Conservation (phyloP, 306 rosid genomes). For the Lablab purpureus region DNA sequence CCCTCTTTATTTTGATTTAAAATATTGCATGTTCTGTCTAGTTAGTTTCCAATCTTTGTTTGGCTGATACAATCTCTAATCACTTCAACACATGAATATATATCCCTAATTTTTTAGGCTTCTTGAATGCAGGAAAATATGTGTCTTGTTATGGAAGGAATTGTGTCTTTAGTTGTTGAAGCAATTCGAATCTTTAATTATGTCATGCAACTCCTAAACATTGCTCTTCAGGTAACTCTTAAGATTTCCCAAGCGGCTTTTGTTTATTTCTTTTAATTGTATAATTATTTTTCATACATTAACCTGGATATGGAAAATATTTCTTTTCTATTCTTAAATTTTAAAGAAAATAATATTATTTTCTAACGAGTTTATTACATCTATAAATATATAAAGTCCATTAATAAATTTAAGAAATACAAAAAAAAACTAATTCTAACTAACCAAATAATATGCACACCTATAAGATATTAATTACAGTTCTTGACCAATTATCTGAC, state of each 20-base stretch:
- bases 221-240: slow-evolving; percentile 76
- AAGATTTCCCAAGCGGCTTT: background rate
- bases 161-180: slow-evolving; percentile 58
- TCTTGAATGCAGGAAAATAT: slow-evolving; percentile 53
- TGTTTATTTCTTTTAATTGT: background rate
- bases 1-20: slow-evolving; percentile 20
- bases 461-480: no score
- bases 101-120: slow-evolving; percentile 6
- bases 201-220: slow-evolving; percentile 63
- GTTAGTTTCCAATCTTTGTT: slow-evolving; percentile 22
- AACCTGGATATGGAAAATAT: no score
- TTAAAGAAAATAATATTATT: no score
- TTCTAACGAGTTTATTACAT: no score
- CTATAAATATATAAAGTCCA: no score
- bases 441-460: background rate
- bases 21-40: slow-evolving; percentile 25
- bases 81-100: slow-evolving; percentile 14
- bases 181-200: slow-evolving; percentile 70
- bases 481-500: no score
- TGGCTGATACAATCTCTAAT: slow-evolving; percentile 5
- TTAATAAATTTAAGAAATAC: no score
- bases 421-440: no score
- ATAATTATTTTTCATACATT: slow-evolving; percentile 1
- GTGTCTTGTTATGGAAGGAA: slow-evolving; percentile 59
- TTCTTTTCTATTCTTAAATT: no score